phyloP scores from a whole-genome alignment of 1,284 basidiomycete species.

The Mycosarcoma mackinlayi region DNA sequence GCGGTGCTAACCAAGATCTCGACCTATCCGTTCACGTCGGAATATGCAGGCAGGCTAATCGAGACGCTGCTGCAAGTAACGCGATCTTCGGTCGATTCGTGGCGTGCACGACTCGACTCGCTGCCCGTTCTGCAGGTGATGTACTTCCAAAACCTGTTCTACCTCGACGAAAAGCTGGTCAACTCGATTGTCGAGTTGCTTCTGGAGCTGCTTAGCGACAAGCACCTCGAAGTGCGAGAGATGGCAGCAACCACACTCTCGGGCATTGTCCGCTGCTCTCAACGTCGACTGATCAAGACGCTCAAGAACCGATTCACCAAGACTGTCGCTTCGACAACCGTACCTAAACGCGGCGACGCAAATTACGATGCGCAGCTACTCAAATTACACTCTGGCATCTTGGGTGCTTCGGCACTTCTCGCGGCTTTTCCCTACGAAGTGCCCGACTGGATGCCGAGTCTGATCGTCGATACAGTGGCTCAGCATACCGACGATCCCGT shows the following conservation, averaged over 20 bases:
- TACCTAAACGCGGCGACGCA: slow-evolving; percentile 71
- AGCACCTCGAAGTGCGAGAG: slow-evolving; percentile 65
- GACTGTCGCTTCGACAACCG: slow-evolving; percentile 70
- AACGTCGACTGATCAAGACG: slow-evolving; percentile 85
- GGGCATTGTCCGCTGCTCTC: slow-evolving; percentile 90
- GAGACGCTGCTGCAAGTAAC: slow-evolving; percentile 55
- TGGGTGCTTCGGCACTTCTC: slow-evolving; percentile 83
- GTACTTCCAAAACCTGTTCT: slow-evolving; percentile 67
- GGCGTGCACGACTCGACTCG: slow-evolving; percentile 62
- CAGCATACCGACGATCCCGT: slow-evolving; percentile 88
- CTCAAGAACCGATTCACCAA: slow-evolving; percentile 70
- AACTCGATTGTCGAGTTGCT: slow-evolving; percentile 57
- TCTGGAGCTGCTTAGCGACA: slow-evolving; percentile 57
- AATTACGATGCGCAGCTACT: slow-evolving; percentile 80
- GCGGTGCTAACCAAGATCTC: slow-evolving; percentile 60
- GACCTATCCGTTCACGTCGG: slow-evolving; percentile 54
- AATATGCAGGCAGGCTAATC: slow-evolving; percentile 50
- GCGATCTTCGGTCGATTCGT: slow-evolving; percentile 55
- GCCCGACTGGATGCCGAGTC: slow-evolving; percentile 83
- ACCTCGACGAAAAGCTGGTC: slow-evolving; percentile 43
- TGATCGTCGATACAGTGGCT: slow-evolving; percentile 75
- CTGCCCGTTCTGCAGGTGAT: slow-evolving; percentile 65
- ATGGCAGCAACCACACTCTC: slow-evolving; percentile 75
- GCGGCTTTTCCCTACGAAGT: slow-evolving; percentile 86
- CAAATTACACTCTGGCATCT: slow-evolving; percentile 85